These are phyloP conservation scores for Pelargonium myrrhifolium DNA, from an alignment of 441 rosid species.

Conservation along the genomic window DNA sequence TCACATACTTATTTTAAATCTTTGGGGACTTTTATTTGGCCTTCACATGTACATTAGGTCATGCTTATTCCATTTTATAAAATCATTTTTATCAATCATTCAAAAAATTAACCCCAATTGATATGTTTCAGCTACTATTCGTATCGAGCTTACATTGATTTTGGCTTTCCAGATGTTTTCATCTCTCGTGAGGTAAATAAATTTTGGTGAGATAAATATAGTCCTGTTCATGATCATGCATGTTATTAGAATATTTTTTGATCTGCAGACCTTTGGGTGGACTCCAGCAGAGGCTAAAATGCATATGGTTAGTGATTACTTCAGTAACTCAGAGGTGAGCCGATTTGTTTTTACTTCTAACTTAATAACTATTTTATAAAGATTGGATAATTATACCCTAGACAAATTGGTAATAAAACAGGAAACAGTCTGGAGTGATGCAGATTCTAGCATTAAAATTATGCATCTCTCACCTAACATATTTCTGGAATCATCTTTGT, in stretches of 20 bases:
- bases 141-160: conserved; percentile 67
- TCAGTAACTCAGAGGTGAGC: conserved; percentile 78
- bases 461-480: conserved; percentile 7
- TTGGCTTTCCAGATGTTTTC: conserved; percentile 78
- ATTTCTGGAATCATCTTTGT: background rate
- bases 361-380: conserved; percentile 1
- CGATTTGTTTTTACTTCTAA: conserved; percentile 15
- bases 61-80: background rate
- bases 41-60: background rate
- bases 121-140: conserved; percentile 67
- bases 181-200: conserved; percentile 93
- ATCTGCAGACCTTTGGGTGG: conserved; percentile 81
- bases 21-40: conserved; percentile 1
- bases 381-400: background rate
- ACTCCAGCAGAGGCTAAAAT: conserved; percentile 81
- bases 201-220: background rate
- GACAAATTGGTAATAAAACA: conserved; percentile 12
- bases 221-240: background rate
- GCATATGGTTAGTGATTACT: conserved; percentile 87
- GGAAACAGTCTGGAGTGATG: background rate
- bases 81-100: background rate
- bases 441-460: conserved; percentile 2
- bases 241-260: conserved; percentile 22
- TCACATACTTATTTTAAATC: background rate
- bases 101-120: background rate